These are phyloP conservation scores for Cryphonectria naterciae DNA, from an alignment of 2,329 filamentous ascomycete genomes.

Conservation along the genomic window DNA sequence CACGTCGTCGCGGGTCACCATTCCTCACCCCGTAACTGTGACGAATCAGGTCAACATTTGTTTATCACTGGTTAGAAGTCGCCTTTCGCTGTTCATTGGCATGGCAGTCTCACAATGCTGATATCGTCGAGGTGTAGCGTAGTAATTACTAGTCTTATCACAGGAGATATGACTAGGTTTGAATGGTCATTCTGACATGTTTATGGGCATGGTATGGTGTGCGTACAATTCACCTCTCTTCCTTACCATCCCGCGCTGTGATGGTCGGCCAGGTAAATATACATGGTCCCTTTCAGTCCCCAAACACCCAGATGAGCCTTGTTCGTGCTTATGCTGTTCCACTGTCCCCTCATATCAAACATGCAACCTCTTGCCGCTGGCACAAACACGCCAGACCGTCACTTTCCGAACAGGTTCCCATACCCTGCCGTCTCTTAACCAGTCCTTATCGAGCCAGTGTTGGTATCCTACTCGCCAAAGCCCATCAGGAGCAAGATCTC, in stretches of 20 bases:
- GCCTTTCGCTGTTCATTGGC: background rate
- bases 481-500: background rate
- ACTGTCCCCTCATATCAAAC: background rate
- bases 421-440: background rate
- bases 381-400: background rate
- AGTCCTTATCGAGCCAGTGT: background rate
- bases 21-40: background rate
- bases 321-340: background rate
- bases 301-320: background rate
- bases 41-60: background rate
- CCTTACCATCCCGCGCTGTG: background rate
- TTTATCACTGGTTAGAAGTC: background rate
- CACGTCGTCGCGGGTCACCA: background rate
- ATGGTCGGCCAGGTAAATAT: background rate
- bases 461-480: background rate
- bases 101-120: background rate
- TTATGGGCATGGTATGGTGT: background rate
- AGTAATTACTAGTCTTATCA: background rate
- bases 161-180: background rate
- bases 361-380: background rate
- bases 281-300: background rate
- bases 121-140: background rate
- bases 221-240: background rate
- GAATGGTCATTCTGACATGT: background rate
- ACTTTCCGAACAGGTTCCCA: too few species aligned